Evolutionary conservation across 2,329 filamentous ascomycete species (phyloP), one percentile per base, ranked within the genome.

Genomic region (Clarireedia paspali): DNA sequence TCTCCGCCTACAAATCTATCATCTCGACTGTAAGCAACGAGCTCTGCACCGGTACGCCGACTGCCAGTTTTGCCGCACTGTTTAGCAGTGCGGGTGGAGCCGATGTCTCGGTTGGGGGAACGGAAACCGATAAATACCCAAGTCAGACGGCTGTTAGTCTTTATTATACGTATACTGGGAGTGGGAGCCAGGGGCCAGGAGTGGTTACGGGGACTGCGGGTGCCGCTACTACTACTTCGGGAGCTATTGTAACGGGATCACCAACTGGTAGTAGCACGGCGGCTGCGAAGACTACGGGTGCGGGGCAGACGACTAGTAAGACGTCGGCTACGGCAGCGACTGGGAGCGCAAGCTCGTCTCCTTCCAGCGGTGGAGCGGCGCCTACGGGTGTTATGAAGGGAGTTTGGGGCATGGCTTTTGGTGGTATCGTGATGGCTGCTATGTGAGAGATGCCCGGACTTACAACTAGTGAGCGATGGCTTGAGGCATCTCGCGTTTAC

Each of bases 201-300:
- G 53, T 62, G 15, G 74, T 77, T 56, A 76, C 73, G 30, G 74
- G 74, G 12, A 69, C 66, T 42, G 72, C 72, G 7, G 67, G 70
- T 20, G 64, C 62, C 10, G 72, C 72, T 10, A 72, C 70, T 5
- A 66, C 30, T 5, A 66, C 30, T 12, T 34, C 30, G 30, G 30
- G 30, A 4, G 12, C 30, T 34, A 4, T 14, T 4, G 10, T 12
- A 4, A 14, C 30, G 10, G 30, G 30, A 34, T 34, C 30, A 1
- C 3, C 30, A 4, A 5, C 30, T 4, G 30, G 9, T 34, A 34
- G 10, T 34, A 4, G 30, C 30, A 17, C 27, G 12, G 36, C n/a
- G 2, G 12, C 46, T 26, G 24, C 49, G 2, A 45, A 26, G 26
- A 52, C 42, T 27, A 44, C 10, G 10, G 12, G 30, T 30, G 36